A percentile compares a stretch with the other conserved stretches of the same genome.
These are phyloP conservation scores for Boletus subcaerulescens DNA, from an alignment of 768 basidiomycete species.

Conservation along the genomic window DNA sequence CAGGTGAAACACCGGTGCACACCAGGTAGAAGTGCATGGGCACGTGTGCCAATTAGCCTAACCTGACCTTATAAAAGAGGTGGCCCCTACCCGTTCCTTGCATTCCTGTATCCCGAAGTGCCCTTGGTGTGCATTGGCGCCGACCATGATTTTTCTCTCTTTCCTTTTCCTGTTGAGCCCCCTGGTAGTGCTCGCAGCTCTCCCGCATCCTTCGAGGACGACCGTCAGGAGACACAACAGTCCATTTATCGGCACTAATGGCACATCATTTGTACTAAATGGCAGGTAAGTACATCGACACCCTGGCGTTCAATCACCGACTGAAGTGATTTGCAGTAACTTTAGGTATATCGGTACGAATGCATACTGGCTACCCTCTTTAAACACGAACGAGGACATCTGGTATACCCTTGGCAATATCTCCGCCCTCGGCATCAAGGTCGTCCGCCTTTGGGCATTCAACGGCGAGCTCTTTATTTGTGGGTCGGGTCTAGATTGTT, in stretches of 20 bases:
- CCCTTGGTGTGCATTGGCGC: slow-evolving; percentile 10
- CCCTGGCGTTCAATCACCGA: slow-evolving; percentile 9
- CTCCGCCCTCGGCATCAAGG: slow-evolving; percentile 50
- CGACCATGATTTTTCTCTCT: slow-evolving; percentile 37
- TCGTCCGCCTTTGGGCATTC: slow-evolving; percentile 70
- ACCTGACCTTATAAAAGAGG: slow-evolving; percentile 17
- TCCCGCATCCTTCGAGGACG: slow-evolving; percentile 34
- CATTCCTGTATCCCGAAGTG: background rate
- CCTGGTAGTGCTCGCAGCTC: slow-evolving; percentile 26
- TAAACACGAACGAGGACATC: slow-evolving; percentile 57
- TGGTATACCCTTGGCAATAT: slow-evolving; percentile 56
- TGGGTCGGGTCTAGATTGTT: background rate
- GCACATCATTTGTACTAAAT: slow-evolving; percentile 51
- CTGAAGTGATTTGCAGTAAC: slow-evolving; percentile 31
- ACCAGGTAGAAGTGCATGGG: background rate
- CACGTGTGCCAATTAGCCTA: slow-evolving; percentile 12
- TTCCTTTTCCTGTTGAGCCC: slow-evolving; percentile 29
- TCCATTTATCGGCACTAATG: slow-evolving; percentile 45
- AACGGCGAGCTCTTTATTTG: slow-evolving; percentile 43
- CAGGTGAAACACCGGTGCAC: slow-evolving; percentile 3
- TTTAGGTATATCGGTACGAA: slow-evolving; percentile 54
- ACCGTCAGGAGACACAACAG: slow-evolving; percentile 29
- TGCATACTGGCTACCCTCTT: slow-evolving; percentile 60
- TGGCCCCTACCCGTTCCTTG: background rate
- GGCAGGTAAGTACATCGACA: slow-evolving; percentile 40